These are phyloP conservation scores for Xerocomus brunneocitrinus DNA, from an alignment of 768 basidiomycete species.

Conservation along the genomic window DNA sequence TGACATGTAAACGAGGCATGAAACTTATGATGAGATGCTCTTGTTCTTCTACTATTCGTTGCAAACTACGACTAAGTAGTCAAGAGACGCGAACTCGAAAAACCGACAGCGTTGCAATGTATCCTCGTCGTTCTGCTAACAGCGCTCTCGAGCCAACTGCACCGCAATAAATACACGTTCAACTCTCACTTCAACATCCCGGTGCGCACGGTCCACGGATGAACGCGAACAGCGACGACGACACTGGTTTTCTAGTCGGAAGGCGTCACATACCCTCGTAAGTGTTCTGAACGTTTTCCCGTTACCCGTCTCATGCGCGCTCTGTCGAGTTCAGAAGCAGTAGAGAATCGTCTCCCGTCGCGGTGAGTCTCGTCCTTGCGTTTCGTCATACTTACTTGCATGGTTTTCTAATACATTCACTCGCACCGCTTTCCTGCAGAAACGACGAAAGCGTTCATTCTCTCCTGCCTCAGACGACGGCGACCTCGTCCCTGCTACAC, in stretches of 20 bases:
- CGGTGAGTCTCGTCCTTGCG: constrained; percentile 30
- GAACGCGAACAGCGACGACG: constrained; percentile 24
- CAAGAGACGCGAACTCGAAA: not conserved
- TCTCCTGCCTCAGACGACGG: constrained; percentile 52
- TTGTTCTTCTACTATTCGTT: not conserved
- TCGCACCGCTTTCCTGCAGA: constrained; percentile 24
- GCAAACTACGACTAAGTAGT: not conserved
- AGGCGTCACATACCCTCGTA: constrained; percentile 39
- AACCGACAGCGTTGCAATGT: constrained; percentile 8
- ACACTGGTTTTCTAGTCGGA: constrained; percentile 17
- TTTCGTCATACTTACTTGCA: not conserved
- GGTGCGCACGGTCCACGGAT: not conserved
- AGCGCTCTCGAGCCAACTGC: not conserved
- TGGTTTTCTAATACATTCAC: not conserved
- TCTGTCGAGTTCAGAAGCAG: constrained; percentile 43
- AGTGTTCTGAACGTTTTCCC: constrained; percentile 13
- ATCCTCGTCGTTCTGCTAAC: not conserved
- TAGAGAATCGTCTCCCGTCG: constrained; percentile 49
- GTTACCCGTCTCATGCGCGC: not conserved
- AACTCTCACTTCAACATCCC: not conserved
- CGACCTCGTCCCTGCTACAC: constrained; percentile 35
- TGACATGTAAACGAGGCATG: not conserved
- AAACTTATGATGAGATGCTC: no score
- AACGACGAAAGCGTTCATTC: constrained; percentile 44
- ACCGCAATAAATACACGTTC: not conserved